Conservation (phyloP, 2,329 filamentous ascomycete genomes). For the Bipolaris oryzae region DNA sequence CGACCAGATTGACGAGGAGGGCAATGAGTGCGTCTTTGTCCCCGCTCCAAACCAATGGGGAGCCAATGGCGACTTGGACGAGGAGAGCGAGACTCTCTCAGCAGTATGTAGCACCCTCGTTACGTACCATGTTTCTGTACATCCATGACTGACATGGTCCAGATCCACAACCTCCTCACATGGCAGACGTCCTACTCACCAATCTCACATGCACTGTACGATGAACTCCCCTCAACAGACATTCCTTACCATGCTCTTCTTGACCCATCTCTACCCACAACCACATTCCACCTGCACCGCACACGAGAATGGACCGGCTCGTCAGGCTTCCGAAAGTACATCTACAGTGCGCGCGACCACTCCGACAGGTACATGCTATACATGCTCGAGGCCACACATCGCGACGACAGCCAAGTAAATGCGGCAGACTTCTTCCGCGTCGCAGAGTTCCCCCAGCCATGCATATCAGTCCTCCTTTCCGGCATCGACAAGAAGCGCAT, state of each 20-base stretch:
- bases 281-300: conserved; percentile 46
- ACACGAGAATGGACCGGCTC: conserved; percentile 46
- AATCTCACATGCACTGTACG: conserved; percentile 39
- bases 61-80: conserved; percentile 46
- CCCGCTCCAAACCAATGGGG: conserved; percentile 48
- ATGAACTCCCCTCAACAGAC: conserved; percentile 42
- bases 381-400: conserved; percentile 43
- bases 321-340: conserved; percentile 43
- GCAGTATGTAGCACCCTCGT: conserved; percentile 32
- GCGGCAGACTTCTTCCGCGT: conserved; percentile 45
- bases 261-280: conserved; percentile 40
- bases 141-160: conserved; percentile 9
- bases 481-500: conserved; percentile 43
- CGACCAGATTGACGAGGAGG: conserved; percentile 43
- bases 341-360: conserved; percentile 46
- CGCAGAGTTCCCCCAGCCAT: conserved; percentile 42
- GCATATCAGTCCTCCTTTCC: conserved; percentile 43
- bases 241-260: conserved; percentile 45
- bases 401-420: conserved; percentile 43
- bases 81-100: conserved; percentile 46
- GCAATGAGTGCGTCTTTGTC: conserved; percentile 46
- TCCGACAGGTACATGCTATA: conserved; percentile 47
- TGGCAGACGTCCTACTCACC: conserved; percentile 46
- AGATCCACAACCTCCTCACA: conserved; percentile 47
- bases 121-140: not conserved